phyloP scores from a whole-genome alignment of 371 early-diverging fungal genomes.

The Apophysomyces variabilis region DNA sequence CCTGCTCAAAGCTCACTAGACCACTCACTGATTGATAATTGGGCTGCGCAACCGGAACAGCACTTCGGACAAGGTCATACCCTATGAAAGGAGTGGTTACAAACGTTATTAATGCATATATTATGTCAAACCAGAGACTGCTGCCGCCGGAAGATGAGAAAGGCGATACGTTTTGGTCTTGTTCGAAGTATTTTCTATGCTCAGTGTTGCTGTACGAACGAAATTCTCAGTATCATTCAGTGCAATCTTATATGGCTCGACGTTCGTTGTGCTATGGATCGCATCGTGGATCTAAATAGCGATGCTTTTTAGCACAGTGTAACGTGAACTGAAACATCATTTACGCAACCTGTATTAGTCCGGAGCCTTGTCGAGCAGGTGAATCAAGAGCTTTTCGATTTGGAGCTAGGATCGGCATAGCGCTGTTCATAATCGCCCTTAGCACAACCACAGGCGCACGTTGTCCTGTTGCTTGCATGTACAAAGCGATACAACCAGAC shows the following conservation, averaged over 20 bases:
- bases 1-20: conserved; percentile 11
- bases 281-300: conserved; percentile 18
- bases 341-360: conserved; percentile 20
- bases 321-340: neutral
- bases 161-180: conserved; percentile 7
- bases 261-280: conserved; percentile 12
- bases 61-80: conserved; percentile 15
- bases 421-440: conserved; percentile 15
- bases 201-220: neutral
- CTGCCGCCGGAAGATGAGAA: conserved; percentile 17
- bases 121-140: conserved; percentile 10
- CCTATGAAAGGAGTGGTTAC: conserved; percentile 12
- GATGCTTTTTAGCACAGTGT: neutral
- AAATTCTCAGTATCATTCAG: conserved; percentile 25
- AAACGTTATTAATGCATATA: neutral
- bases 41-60: conserved; percentile 18
- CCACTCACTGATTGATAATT: conserved; percentile 9
- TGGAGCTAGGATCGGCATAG: neutral
- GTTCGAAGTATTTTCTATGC: conserved; percentile 17
- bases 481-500: conserved; percentile 19
- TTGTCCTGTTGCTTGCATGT: conserved; percentile 24
- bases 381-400: conserved; percentile 8
- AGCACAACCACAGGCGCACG: conserved; percentile 1
- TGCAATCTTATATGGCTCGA: conserved; percentile 22
- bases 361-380: conserved; percentile 22